Percentiles rank a stretch among this genome's conserved stretches.
Conservation (phyloP, 305 asterid species). For the Salvia sclarea region DNA sequence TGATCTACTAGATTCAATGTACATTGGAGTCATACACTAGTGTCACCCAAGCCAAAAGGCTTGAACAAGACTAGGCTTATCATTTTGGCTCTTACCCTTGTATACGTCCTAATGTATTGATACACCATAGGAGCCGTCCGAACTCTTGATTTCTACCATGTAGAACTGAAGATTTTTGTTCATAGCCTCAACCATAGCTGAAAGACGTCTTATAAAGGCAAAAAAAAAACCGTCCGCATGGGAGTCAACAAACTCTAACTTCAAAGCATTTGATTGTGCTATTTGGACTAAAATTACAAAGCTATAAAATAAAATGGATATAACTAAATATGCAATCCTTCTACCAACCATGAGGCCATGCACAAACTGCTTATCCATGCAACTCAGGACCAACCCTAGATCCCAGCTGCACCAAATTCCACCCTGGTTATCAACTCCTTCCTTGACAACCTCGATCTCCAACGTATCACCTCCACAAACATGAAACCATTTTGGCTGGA, state of each 20-base stretch:
- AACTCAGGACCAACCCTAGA: not conserved
- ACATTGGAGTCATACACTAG: not conserved
- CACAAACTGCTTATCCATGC: not conserved
- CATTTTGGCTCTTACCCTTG: not conserved
- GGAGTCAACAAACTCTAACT: too few relatives aligned
- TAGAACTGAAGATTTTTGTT: not conserved
- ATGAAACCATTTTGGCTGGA: slow-evolving; percentile 6
- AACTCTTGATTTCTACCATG: not conserved
- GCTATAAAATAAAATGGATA: not conserved
- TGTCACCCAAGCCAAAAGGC: not conserved
- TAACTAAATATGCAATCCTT: not conserved
- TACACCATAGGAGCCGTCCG: not conserved
- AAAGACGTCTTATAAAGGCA: not conserved
- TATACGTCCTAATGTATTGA: not conserved
- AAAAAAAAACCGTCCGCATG: not conserved
- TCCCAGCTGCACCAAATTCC: not conserved
- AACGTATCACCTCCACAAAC: not conserved
- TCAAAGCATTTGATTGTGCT: too few relatives aligned
- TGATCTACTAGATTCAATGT: not conserved
- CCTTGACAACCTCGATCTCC: not conserved
- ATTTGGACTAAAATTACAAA: not conserved
- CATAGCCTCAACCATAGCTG: not conserved
- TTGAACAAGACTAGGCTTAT: slow-evolving; percentile 1
- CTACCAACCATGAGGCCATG: not conserved
- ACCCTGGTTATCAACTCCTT: not conserved